These are phyloP conservation scores for Wickerhamiella nectarea DNA, from an alignment of 805 yeast species.

Conservation along the genomic window DNA sequence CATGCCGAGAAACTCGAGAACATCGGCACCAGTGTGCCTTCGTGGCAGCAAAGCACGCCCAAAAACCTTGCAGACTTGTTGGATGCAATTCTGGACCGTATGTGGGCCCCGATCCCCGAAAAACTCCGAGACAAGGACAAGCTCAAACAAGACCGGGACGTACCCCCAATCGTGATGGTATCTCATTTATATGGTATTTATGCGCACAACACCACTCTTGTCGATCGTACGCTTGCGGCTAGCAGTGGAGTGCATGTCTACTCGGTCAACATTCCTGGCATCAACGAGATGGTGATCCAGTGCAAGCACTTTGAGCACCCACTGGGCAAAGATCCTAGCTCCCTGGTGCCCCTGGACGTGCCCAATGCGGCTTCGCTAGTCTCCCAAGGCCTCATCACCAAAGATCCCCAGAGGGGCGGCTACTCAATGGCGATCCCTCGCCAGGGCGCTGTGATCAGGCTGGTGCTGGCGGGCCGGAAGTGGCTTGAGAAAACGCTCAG, in stretches of 20 bases:
- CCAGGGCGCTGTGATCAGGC: constrained; percentile 27
- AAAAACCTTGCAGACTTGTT: constrained; percentile 19
- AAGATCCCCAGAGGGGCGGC: constrained; percentile 24
- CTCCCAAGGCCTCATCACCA: constrained; percentile 25
- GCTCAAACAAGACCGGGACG: constrained; percentile 18
- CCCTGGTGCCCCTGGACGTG: constrained; percentile 18
- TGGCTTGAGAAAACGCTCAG: constrained; percentile 26
- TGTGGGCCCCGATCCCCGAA: constrained; percentile 26
- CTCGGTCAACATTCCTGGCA: constrained; percentile 21
- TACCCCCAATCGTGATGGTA: constrained; percentile 25
- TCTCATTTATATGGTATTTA: constrained; percentile 28
- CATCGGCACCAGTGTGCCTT: constrained; percentile 13
- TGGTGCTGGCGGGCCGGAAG: constrained; percentile 22
- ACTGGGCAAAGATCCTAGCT: background rate
- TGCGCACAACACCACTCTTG: constrained; percentile 25
- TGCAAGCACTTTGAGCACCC: constrained; percentile 8
- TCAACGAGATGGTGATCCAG: constrained; percentile 25
- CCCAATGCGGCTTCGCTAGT: constrained; percentile 16
- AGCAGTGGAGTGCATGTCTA: constrained; percentile 22
- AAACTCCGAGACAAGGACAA: constrained; percentile 20
- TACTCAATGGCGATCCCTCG: constrained; percentile 26
- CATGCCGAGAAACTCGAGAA: constrained; percentile 14
- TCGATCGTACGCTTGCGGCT: constrained; percentile 25
- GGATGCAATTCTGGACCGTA: constrained; percentile 16
- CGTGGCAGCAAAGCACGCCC: constrained; percentile 14